phyloP scores from a whole-genome alignment of 2,329 filamentous ascomycete species.

The Cladosporium sp. region DNA sequence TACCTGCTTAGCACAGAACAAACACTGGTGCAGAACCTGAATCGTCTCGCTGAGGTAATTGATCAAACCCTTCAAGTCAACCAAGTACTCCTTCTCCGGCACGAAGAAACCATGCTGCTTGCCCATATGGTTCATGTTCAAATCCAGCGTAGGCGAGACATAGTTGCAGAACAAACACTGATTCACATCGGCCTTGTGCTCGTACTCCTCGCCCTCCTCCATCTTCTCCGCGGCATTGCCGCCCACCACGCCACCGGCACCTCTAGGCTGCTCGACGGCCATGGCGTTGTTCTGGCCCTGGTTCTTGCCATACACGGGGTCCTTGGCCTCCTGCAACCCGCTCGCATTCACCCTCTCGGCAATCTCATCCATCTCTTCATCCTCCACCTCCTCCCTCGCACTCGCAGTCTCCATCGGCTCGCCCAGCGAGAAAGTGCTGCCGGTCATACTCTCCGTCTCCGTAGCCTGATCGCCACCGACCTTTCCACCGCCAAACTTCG shows the following conservation, averaged over 20 bases:
- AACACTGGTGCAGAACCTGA: conserved; percentile 73
- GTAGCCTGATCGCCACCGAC: conserved; percentile 54
- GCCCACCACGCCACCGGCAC: conserved; percentile 17
- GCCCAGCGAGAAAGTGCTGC: conserved; percentile 86
- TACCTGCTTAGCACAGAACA: conserved; percentile 83
- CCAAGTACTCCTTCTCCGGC: conserved; percentile 79
- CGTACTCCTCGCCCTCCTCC: conserved; percentile 26
- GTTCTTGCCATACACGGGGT: conserved; percentile 32
- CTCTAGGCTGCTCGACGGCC: conserved; percentile 12
- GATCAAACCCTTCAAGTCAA: conserved; percentile 77
- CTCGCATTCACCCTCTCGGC: conserved; percentile 73
- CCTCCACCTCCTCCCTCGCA: conserved; percentile 53
- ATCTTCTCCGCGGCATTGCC: conserved; percentile 41
- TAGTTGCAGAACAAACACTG: conserved; percentile 91
- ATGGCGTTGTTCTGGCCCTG: conserved; percentile 14
- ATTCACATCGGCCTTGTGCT: conserved; percentile 38
- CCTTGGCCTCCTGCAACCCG: conserved; percentile 31
- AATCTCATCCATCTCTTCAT: conserved; percentile 72
- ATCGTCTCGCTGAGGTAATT: conserved; percentile 76
- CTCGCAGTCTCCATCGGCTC: conserved; percentile 62
- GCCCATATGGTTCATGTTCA: conserved; percentile 86
- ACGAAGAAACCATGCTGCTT: conserved; percentile 94
- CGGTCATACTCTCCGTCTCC: conserved; percentile 64
- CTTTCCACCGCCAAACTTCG: conserved; percentile 31
- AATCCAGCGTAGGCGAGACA: conserved; percentile 66